Conservation (phyloP, 1,284 basidiomycete species). For the Ganoderma multipileum region DNA sequence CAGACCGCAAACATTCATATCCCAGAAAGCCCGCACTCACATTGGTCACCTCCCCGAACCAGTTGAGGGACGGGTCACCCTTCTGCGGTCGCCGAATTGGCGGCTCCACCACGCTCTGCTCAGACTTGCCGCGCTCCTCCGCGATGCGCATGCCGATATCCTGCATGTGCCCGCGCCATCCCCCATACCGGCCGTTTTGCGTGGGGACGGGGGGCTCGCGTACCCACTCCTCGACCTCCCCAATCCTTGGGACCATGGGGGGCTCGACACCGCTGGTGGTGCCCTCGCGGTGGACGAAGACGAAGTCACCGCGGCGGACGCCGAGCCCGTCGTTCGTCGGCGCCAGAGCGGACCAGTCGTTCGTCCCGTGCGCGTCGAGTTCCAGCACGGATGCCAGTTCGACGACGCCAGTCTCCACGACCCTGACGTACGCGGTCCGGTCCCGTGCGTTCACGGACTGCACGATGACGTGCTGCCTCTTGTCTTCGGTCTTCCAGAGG, state of each 20-base stretch:
- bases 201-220: slow-evolving; percentile 60
- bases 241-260: slow-evolving; percentile 77
- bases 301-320: slow-evolving; percentile 83
- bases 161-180: slow-evolving; percentile 76
- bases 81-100: slow-evolving; percentile 51
- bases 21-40: slow-evolving; percentile 50
- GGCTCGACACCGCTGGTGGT: slow-evolving; percentile 70
- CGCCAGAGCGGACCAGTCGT: slow-evolving; percentile 53
- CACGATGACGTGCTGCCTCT: slow-evolving; percentile 74
- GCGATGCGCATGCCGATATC: slow-evolving; percentile 67
- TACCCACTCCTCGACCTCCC: slow-evolving; percentile 82
- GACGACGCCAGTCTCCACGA: slow-evolving; percentile 55
- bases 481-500: slow-evolving; percentile 82
- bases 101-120: slow-evolving; percentile 47
- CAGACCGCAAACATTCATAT: background rate
- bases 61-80: slow-evolving; percentile 57
- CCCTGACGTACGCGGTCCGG: slow-evolving; percentile 71
- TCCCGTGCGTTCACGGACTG: slow-evolving; percentile 80
- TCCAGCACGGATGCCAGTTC: slow-evolving; percentile 87
- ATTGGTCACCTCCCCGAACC: slow-evolving; percentile 82
- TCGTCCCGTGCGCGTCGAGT: slow-evolving; percentile 82
- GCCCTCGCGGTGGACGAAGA: slow-evolving; percentile 76
- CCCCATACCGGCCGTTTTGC: slow-evolving; percentile 57
- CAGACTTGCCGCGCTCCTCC: slow-evolving; percentile 47
- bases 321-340: slow-evolving; percentile 69